Conservation (phyloP, 2,329 filamentous ascomycete genomes). For the Aureobasidium sp. region DNA sequence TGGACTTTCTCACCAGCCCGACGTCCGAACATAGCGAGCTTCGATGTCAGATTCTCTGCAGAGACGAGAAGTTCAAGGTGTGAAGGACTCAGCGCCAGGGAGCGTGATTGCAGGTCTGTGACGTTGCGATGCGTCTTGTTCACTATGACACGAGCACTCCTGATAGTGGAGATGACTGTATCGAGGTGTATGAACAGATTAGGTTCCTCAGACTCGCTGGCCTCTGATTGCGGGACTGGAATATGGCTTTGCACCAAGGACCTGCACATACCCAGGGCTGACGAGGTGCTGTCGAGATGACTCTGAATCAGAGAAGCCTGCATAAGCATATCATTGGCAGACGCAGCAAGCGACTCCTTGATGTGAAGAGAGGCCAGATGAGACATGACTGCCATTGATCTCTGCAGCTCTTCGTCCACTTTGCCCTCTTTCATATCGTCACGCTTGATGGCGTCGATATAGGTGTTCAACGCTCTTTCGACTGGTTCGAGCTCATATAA, state of each 20-base stretch:
- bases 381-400: conserved; percentile 75
- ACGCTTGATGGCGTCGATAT: conserved; percentile 75
- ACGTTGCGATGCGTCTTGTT: conserved; percentile 71
- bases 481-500: conserved; percentile 86
- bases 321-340: conserved; percentile 75
- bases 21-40: conserved; percentile 60
- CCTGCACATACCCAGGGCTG: conserved; percentile 57
- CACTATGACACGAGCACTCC: conserved; percentile 76
- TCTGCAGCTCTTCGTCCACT: conserved; percentile 72
- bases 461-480: conserved; percentile 78
- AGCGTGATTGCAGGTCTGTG: conserved; percentile 69
- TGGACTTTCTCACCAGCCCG: conserved; percentile 62
- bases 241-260: conserved; percentile 62
- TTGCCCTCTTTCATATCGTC: conserved; percentile 82
- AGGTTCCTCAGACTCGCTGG: conserved; percentile 43
- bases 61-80: conserved; percentile 63
- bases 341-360: conserved; percentile 59
- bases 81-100: conserved; percentile 63
- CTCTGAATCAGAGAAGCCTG: conserved; percentile 68
- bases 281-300: conserved; percentile 70
- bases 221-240: conserved; percentile 54
- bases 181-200: conserved; percentile 67
- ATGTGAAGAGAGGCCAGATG: conserved; percentile 80
- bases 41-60: conserved; percentile 57
- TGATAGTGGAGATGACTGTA: conserved; percentile 63